These are phyloP conservation scores for Dendrobium huoshanense DNA, from an alignment of 106 monocot species.

Conservation along the genomic window DNA sequence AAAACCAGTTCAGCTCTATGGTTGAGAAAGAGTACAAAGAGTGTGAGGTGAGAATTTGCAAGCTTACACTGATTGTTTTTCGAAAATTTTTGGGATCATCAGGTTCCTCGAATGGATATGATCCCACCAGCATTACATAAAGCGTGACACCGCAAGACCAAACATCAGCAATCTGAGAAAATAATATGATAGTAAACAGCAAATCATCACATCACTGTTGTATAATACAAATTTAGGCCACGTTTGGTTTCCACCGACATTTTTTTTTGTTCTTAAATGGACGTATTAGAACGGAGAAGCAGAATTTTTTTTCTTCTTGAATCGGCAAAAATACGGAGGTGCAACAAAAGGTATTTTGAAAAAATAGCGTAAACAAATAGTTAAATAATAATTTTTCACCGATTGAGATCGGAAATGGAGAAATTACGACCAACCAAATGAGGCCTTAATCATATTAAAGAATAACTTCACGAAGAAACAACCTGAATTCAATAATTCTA, in stretches of 20 bases:
- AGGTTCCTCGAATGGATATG: slow-evolving; percentile 94
- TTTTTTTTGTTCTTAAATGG: no score
- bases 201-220: background rate
- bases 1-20: background rate
- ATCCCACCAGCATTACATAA: slow-evolving; percentile 93
- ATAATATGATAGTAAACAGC: background rate
- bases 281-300: no score
- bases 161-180: slow-evolving; percentile 85
- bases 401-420: no score
- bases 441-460: background rate
- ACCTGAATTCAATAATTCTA: background rate
- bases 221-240: background rate
- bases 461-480: background rate
- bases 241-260: no score
- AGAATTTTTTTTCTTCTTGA: no score
- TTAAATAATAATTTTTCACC: no score
- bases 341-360: no score
- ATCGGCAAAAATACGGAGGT: no score
- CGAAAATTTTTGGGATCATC: slow-evolving; percentile 77
- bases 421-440: no score
- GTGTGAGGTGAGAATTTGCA: background rate
- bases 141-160: slow-evolving; percentile 98
- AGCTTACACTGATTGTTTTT: slow-evolving; percentile 70
- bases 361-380: no score
- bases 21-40: background rate